These are phyloP conservation scores for Artemisia annua DNA, from an alignment of 129 eudicot genomes.

Conservation along the genomic window DNA sequence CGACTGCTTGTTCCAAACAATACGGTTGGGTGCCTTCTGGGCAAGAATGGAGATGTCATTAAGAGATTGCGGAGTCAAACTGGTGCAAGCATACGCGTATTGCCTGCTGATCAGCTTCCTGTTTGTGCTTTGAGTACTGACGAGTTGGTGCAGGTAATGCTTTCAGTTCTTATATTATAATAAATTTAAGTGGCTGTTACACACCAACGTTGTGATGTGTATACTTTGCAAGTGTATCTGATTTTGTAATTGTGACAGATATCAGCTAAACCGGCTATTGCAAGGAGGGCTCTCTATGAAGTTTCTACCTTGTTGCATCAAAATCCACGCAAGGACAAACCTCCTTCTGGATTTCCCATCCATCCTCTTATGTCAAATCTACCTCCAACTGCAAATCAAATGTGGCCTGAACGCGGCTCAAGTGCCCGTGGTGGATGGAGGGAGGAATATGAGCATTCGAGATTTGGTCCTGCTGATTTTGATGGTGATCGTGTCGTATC, in stretches of 20 bases:
- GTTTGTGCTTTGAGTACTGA: slow-evolving; percentile 73
- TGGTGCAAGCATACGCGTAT: slow-evolving; percentile 76
- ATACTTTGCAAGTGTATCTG: neutral
- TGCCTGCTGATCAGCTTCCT: slow-evolving; percentile 83
- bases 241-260: slow-evolving; percentile 45
- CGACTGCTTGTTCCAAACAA: slow-evolving; percentile 85
- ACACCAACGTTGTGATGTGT: neutral
- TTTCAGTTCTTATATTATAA: neutral
- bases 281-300: slow-evolving; percentile 62
- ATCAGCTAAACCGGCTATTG: slow-evolving; percentile 62
- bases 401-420: slow-evolving; percentile 47
- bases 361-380: slow-evolving; percentile 24
- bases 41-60: slow-evolving; percentile 82
- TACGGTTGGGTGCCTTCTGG: slow-evolving; percentile 75
- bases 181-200: neutral
- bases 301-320: slow-evolving; percentile 79
- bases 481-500: slow-evolving; percentile 44
- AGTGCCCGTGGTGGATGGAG: slow-evolving; percentile 46
- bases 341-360: slow-evolving; percentile 55
- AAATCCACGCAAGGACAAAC: slow-evolving; percentile 83
- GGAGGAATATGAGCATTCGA: slow-evolving; percentile 49
- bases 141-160: slow-evolving; percentile 77
- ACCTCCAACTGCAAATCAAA: slow-evolving; percentile 35
- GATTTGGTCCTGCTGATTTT: slow-evolving; percentile 41
- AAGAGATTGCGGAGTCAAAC: slow-evolving; percentile 78